Evolutionary conservation across 345 rosid species (phyloP).

Genomic region (Melastoma malabathricum): DNA sequence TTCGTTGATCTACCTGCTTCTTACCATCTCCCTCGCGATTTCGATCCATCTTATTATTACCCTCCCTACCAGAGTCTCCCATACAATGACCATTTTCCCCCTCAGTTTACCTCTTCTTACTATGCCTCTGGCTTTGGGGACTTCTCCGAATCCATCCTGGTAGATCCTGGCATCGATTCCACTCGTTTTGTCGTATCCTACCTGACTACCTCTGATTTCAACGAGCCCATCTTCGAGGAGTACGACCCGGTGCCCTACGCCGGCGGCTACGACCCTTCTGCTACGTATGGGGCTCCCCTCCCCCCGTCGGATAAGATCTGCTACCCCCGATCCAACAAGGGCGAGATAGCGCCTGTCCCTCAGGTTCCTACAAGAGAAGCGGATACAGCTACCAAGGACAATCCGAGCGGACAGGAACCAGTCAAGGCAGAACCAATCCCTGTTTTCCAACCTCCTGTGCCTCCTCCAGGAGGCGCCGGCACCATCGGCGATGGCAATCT

Average conservation of each 20-base stretch:
- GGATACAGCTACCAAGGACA: conserved; percentile 4
- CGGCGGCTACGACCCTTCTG: conserved; percentile 52
- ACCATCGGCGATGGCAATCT: too few relatives aligned
- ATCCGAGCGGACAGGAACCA: too few relatives aligned
- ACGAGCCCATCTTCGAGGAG: conserved; percentile 43
- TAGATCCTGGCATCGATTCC: conserved; percentile 15
- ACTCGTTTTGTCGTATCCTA: conserved; percentile 29
- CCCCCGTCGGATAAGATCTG: conserved; percentile 47
- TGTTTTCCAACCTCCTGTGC: too few relatives aligned
- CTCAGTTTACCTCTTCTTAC: conserved; percentile 16
- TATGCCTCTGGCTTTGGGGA: conserved; percentile 30
- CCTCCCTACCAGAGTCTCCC: neutral
- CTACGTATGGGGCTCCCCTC: conserved; percentile 54
- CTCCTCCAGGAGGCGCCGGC: too few relatives aligned
- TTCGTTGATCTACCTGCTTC: neutral
- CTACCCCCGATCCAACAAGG: conserved; percentile 31
- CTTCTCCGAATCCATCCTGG: conserved; percentile 16
- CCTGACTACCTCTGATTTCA: conserved; percentile 27
- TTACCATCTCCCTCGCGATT: neutral
- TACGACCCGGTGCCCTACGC: conserved; percentile 66
- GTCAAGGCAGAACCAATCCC: too few relatives aligned
- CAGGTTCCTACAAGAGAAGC: conserved; percentile 7
- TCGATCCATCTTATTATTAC: conserved; percentile 6
- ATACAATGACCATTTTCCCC: conserved; percentile 7
- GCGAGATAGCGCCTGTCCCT: neutral